A percentile compares a stretch with the other conserved stretches of the same genome.
These are phyloP conservation scores for Cryptosporidium canis DNA, from an alignment of 169 alveolate genomes.

Conservation along the genomic window DNA sequence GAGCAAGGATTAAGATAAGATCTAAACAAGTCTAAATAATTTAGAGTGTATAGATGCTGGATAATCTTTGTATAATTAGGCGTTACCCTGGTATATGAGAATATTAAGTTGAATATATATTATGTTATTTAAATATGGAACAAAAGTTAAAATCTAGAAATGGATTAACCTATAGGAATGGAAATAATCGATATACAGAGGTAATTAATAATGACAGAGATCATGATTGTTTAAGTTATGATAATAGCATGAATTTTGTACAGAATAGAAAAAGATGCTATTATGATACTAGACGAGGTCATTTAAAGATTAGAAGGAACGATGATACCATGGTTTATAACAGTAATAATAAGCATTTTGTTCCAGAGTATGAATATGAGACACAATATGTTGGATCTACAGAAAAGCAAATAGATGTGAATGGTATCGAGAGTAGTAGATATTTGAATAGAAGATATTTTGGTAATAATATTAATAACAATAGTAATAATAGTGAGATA, in stretches of 20 bases:
- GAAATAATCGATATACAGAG: neutral
- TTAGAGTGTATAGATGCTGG: no score
- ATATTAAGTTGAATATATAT: neutral
- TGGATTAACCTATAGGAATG: slow-evolving; percentile 1
- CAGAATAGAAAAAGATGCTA: slow-evolving; percentile 31
- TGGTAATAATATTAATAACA: slow-evolving; percentile 17
- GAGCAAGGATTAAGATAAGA: no score
- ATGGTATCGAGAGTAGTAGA: neutral
- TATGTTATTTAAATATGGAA: slow-evolving; percentile 25
- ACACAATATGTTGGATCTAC: slow-evolving; percentile 45
- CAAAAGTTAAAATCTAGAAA: slow-evolving; percentile 33
- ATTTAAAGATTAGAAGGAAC: slow-evolving; percentile 39
- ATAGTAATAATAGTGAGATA: no score
- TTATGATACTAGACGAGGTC: slow-evolving; percentile 27
- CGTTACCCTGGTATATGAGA: no score
- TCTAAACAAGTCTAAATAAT: no score
- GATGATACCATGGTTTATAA: neutral
- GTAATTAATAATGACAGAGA: slow-evolving; percentile 11
- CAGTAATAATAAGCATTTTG: neutral
- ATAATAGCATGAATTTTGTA: slow-evolving; percentile 57
- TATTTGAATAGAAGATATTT: slow-evolving; percentile 16
- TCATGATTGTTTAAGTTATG: slow-evolving; percentile 26
- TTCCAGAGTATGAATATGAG: slow-evolving; percentile 18
- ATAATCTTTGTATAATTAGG: no score
- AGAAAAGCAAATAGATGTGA: slow-evolving; percentile 3